A percentile compares a stretch with the other conserved stretches of the same genome.
These are phyloP conservation scores for Ustulina deusta DNA, from an alignment of 2,329 filamentous ascomycete genomes.

Conservation along the genomic window DNA sequence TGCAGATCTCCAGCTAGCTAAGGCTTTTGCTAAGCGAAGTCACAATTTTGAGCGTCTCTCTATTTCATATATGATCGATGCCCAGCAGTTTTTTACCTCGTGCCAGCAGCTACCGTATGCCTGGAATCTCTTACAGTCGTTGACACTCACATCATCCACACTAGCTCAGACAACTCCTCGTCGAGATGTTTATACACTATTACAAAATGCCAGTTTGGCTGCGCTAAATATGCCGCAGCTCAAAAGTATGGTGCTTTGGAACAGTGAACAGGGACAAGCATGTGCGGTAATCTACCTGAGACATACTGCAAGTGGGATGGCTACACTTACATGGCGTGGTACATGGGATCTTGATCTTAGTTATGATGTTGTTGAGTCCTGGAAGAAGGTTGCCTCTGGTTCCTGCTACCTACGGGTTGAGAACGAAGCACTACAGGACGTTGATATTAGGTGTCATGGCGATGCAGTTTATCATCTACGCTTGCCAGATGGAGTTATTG, in stretches of 20 bases:
- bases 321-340: constrained; percentile 23
- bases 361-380: constrained; percentile 14
- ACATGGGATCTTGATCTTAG: constrained; percentile 20
- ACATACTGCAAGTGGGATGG: constrained; percentile 3
- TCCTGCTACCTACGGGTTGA: constrained; percentile 13
- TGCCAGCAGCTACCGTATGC: constrained; percentile 40
- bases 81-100: constrained; percentile 46
- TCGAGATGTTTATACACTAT: constrained; percentile 17
- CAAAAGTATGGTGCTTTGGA: constrained; percentile 24
- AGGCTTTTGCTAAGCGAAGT: constrained; percentile 47
- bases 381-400: constrained; percentile 15
- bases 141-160: constrained; percentile 50
- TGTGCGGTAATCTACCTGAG: constrained; percentile 24
- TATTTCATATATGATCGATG: constrained; percentile 48
- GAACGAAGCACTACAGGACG: constrained; percentile 10
- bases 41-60: constrained; percentile 45
- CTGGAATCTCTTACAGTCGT: constrained; percentile 47
- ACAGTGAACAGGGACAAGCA: constrained; percentile 19
- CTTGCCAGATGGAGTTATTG: constrained; percentile 22
- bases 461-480: constrained; percentile 23
- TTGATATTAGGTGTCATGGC: constrained; percentile 19
- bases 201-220: constrained; percentile 22
- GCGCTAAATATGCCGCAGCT: constrained; percentile 27
- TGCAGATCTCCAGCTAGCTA: constrained; percentile 32
- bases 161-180: constrained; percentile 30